These are phyloP conservation scores for Calendula officinalis DNA, from an alignment of 129 eudicot genomes.

Conservation along the genomic window DNA sequence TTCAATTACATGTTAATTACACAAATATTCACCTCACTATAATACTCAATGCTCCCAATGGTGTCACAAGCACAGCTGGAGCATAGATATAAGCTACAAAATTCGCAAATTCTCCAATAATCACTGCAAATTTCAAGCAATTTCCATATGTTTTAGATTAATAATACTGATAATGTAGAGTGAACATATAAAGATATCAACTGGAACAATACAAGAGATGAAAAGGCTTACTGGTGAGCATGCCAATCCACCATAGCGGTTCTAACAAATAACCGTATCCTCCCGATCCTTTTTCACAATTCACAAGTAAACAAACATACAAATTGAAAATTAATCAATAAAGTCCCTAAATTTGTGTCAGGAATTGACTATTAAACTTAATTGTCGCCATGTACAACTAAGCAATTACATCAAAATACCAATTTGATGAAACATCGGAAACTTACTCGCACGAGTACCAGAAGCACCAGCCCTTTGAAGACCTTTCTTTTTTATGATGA, in stretches of 20 bases:
- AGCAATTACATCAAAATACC: neutral
- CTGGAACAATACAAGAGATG: neutral
- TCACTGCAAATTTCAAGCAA: slow-evolving; percentile 45
- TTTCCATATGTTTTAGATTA: slow-evolving; percentile 4
- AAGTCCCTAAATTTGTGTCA: neutral
- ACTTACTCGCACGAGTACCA: slow-evolving; percentile 76
- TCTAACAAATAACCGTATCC: slow-evolving; percentile 78
- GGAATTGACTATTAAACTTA: slow-evolving; percentile 1
- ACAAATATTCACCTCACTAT: slow-evolving; percentile 62
- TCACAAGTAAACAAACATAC: slow-evolving; percentile 2
- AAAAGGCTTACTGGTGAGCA: slow-evolving; percentile 69
- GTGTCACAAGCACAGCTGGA: slow-evolving; percentile 92
- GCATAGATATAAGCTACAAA: slow-evolving; percentile 84
- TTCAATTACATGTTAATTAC: slow-evolving; percentile 2
- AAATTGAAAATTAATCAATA: slow-evolving; percentile 4
- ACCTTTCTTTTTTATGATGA: slow-evolving; percentile 92
- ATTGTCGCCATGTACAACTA: neutral
- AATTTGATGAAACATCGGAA: neutral
- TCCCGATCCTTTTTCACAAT: slow-evolving; percentile 56
- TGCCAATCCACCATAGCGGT: slow-evolving; percentile 96
- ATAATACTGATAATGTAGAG: neutral
- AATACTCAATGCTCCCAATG: slow-evolving; percentile 84
- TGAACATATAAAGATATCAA: neutral
- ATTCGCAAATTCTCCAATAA: slow-evolving; percentile 81
- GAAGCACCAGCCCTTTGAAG: slow-evolving; percentile 71